phyloP scores from a whole-genome alignment of 495 filamentous ascomycete genomes.

The Penicillium odoratum region DNA sequence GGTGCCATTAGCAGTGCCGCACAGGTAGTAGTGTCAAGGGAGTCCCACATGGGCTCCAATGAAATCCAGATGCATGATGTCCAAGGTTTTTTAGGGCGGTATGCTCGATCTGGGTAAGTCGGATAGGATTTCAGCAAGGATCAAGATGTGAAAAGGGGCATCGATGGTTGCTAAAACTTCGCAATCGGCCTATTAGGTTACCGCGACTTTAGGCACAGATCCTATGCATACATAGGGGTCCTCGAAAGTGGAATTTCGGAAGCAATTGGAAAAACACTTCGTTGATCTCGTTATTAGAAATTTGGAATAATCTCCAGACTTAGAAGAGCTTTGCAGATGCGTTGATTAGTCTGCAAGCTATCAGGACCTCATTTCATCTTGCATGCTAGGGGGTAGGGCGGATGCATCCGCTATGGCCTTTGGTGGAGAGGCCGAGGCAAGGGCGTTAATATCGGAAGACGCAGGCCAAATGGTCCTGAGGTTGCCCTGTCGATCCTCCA shows the following conservation, averaged over 20 bases:
- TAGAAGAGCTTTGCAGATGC: background rate
- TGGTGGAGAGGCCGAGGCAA: conserved; percentile 13
- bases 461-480: background rate
- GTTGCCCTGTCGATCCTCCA: conserved; percentile 14
- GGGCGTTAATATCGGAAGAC: conserved; percentile 8
- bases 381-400: conserved; percentile 20
- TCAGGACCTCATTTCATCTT: background rate
- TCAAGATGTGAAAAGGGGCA: background rate
- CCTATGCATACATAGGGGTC: background rate
- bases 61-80: conserved; percentile 6
- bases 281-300: too few species aligned
- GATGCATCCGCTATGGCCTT: conserved; percentile 10
- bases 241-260: background rate
- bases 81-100: background rate
- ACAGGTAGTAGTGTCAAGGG: conserved; percentile 13
- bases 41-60: conserved; percentile 20
- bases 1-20: conserved; percentile 8
- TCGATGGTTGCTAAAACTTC: background rate
- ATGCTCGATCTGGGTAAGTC: conserved; percentile 5
- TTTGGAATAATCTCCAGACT: too few species aligned
- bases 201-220: background rate
- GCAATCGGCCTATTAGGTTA: background rate
- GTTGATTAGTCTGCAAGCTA: background rate
- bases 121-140: conserved; percentile 11
- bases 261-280: too few species aligned